Conservation (phyloP, 2,329 filamentous ascomycete genomes). For the Fusarium sororula region DNA sequence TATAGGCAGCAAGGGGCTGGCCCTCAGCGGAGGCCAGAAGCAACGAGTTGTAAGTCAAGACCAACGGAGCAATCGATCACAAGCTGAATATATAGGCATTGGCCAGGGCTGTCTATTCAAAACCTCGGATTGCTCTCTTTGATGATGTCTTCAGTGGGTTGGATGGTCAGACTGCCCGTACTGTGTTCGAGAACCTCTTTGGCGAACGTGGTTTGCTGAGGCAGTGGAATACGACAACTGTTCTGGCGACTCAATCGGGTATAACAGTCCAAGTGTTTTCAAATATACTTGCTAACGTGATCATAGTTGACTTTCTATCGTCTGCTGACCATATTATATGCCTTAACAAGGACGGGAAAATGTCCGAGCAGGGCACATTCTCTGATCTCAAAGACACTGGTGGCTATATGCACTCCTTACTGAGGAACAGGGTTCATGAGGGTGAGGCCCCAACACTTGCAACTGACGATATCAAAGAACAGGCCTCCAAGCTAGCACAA, state of each 20-base stretch:
- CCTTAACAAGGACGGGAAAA: slow-evolving; percentile 18
- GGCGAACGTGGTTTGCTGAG: slow-evolving; percentile 40
- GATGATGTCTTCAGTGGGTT: slow-evolving; percentile 53
- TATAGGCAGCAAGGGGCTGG: slow-evolving; percentile 56
- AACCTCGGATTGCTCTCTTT: slow-evolving; percentile 45
- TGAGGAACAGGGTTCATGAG: background rate
- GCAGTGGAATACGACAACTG: slow-evolving; percentile 45
- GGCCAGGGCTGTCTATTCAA: slow-evolving; percentile 51
- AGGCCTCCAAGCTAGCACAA: slow-evolving; percentile 6
- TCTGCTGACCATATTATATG: slow-evolving; percentile 37
- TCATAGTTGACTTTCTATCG: slow-evolving; percentile 44
- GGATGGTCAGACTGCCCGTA: slow-evolving; percentile 47
- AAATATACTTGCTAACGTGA: background rate
- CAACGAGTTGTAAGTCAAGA: slow-evolving; percentile 49
- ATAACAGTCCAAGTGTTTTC: background rate
- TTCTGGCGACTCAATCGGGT: slow-evolving; percentile 51
- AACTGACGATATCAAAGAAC: background rate
- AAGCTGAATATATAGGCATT: slow-evolving; percentile 43
- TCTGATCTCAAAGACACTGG: slow-evolving; percentile 1
- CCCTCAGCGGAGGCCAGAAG: slow-evolving; percentile 58
- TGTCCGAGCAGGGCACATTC: slow-evolving; percentile 48
- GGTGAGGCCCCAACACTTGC: no score
- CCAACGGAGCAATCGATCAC: background rate
- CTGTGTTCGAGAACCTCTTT: slow-evolving; percentile 46
- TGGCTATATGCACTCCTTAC: slow-evolving; percentile 16